These are phyloP conservation scores for Daedaleopsis sinensis DNA, from an alignment of 768 basidiomycete genomes.

Conservation along the genomic window DNA sequence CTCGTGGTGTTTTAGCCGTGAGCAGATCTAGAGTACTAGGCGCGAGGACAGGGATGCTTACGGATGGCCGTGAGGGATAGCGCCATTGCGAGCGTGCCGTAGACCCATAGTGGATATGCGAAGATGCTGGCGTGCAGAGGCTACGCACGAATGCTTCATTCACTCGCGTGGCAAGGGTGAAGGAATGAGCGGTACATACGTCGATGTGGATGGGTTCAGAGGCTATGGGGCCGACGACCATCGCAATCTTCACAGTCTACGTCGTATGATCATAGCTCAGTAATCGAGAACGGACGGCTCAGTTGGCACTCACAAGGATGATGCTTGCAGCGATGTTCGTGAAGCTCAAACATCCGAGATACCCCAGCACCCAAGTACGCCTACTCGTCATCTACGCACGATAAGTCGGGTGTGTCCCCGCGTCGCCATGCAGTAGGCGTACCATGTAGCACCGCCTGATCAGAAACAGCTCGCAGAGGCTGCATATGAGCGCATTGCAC, in stretches of 20 bases:
- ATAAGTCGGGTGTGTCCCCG: too few species aligned
- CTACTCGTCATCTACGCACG: constrained; percentile 42
- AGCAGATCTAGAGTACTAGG: background rate
- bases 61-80: constrained; percentile 42
- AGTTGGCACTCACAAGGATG: constrained; percentile 35
- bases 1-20: background rate
- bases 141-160: background rate
- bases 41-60: constrained; percentile 23
- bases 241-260: constrained; percentile 16
- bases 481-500: constrained; percentile 49
- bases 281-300: background rate
- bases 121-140: constrained; percentile 22
- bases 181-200: background rate
- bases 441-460: constrained; percentile 58
- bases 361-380: constrained; percentile 39
- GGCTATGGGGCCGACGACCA: constrained; percentile 5
- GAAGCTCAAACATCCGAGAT: constrained; percentile 38
- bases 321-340: constrained; percentile 42
- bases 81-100: constrained; percentile 40
- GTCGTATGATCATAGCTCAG: background rate
- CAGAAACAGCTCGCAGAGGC: constrained; percentile 51
- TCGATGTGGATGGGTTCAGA: constrained; percentile 6
- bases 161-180: background rate
- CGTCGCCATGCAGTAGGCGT: background rate
- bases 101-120: constrained; percentile 24